Conservation (phyloP, 2,329 filamentous ascomycete species). For the Sporothrix euskadiensis region DNA sequence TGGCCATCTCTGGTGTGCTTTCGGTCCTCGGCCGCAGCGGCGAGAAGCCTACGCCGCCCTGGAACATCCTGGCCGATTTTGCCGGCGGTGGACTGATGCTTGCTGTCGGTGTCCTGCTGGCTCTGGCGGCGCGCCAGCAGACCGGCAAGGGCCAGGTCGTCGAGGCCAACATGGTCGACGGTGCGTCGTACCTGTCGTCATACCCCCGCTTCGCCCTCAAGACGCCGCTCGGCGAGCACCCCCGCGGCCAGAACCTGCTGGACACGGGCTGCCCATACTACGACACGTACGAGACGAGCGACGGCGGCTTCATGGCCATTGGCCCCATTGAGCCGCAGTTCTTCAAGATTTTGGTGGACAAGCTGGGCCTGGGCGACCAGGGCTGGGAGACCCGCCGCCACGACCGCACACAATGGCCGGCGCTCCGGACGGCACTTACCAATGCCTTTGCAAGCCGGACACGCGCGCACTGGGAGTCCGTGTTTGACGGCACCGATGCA, state of each 20-base stretch:
- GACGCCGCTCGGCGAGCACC: conserved; percentile 60
- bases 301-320: conserved; percentile 80
- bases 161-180: conserved; percentile 97
- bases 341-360: conserved; percentile 66
- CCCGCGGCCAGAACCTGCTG: conserved; percentile 73
- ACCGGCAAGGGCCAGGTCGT: conserved; percentile 81
- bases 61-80: conserved; percentile 86
- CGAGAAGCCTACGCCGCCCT: conserved; percentile 74
- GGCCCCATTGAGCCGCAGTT: conserved; percentile 89
- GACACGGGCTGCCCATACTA: conserved; percentile 89
- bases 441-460: conserved; percentile 67
- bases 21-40: conserved; percentile 70
- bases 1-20: conserved; percentile 81
- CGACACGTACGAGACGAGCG: conserved; percentile 81
- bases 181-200: conserved; percentile 72
- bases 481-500: conserved; percentile 90
- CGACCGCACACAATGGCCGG: conserved; percentile 67
- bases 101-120: conserved; percentile 79
- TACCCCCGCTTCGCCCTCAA: conserved; percentile 71
- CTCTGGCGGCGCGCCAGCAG: conserved; percentile 64
- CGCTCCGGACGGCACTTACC: conserved; percentile 62
- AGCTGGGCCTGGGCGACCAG: conserved; percentile 57
- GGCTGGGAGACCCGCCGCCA: conserved; percentile 55
- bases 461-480: conserved; percentile 74
- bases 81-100: conserved; percentile 83